Evolutionary conservation across 176 grass and related monocot genomes (phyloP), one percentile per base, ranked within the genome.

Genomic region (bread wheat (Triticum aestivum)): DNA sequence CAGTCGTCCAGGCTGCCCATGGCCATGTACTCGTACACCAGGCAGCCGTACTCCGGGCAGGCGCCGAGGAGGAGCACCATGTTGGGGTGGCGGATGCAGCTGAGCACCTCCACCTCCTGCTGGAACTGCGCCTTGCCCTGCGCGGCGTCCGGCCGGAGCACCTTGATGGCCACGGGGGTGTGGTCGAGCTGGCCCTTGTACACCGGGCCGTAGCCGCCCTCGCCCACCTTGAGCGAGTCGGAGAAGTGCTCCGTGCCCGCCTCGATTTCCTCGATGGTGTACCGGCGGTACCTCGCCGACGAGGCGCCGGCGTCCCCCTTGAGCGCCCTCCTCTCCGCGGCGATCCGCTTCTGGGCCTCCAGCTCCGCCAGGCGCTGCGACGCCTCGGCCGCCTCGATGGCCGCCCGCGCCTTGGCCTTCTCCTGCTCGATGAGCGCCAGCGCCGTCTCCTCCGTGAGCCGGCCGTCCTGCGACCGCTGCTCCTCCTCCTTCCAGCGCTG

Each of bases 21-120:
- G 14, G 91, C 95, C 93, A 98, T 95, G 89, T 95, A 98, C 86
- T 98, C 95, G 75, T 98, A 98, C 3, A 98, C 91, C 6, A 98
- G 87, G 82, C 95, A 98, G 6, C 95, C 95, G 83, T 93, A 98
- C 86, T 98, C 91, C 20, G 95, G 93, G 83, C 93, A 98, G 62
- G 93, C 95, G 26, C 93, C 95, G 17, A 98, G 90, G 75, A 98
- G 93, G 87, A 98, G 91, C 67, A 98, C 95, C 95, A 98, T 98
- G 80, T 98, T 90, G 3, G 95, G 95, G 83, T 98, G 95, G 23
- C 95, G 86, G 75, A 98, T 98, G 88, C 93, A 93, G 86, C 95
- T 95, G 3, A 98, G 91, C 79, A 98, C 91, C 80, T 95, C 95
- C 70, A 98, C 91, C 84, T 98, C 96, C 86, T 94, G 96, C 61